Base-by-base conservation (phyloP, 2,329 filamentous ascomycete species). In the Gaeumannomyces sp. region DNA sequence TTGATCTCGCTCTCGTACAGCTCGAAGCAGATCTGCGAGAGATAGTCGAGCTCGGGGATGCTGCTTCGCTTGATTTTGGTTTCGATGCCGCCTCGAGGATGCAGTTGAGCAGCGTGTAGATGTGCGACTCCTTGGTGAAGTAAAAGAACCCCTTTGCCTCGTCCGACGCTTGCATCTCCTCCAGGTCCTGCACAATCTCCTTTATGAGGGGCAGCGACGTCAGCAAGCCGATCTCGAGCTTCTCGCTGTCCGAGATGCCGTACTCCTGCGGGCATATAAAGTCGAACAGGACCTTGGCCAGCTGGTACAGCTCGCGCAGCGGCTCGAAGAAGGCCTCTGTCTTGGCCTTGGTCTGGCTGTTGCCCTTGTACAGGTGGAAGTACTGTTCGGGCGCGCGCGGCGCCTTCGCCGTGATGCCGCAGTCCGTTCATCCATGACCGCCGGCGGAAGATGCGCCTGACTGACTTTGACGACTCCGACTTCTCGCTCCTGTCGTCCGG, bases 181-280 rank as follows among this genome's bases (percentile, higher is more conserved):
- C 96, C 2, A 99, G 83, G 72, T 99, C 94, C 73, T 93, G 90
- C 8, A 99, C 95, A 71, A 99, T 97, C 77, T 99, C 95, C 75
- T 96, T 96, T 60, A 99, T 85, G 22, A 99, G 82, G 2, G 95
- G 96, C 60, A 99, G 81, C 16, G 93, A 97, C 0, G 95, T 99
- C 70, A 99, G 80, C 1, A 99, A 85, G 2, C 95, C 95, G 75
- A 99, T 99, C 75, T 99, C 95, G n/a, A 99, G 85, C 81, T 99
- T 99, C 78, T 99, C 95, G 66, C 88, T 89, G 72, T 97, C 91
- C 4, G 91, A 92, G 69, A 99, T 99, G 64, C 95, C 95, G 73
- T 99, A 99, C 76, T 99, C 95, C 72, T 99, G 95, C 1, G 95
- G 95, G 64, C 95, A 97, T 71, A 99, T 96, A 75, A 97, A 99